phyloP scores from a whole-genome alignment of 805 yeast genomes.

The Wickerhamiella hasegawae region DNA sequence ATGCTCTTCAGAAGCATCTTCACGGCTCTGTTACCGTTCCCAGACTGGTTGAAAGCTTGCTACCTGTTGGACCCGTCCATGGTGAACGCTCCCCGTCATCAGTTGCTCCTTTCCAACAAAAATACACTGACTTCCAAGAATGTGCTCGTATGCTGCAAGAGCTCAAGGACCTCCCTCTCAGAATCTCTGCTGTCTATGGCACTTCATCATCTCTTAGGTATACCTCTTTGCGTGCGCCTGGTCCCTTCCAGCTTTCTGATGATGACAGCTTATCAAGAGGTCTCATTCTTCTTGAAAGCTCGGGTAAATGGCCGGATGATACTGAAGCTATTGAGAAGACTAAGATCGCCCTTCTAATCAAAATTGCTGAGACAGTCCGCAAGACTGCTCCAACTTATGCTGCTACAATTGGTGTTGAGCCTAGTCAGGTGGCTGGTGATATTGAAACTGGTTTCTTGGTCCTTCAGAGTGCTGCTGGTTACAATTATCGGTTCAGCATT shows the following conservation, averaged over 20 bases:
- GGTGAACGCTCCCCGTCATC: constrained; percentile 39
- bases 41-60: constrained; percentile 13
- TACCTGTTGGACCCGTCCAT: constrained; percentile 28
- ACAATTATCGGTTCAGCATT: constrained; percentile 63
- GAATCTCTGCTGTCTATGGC: constrained; percentile 56
- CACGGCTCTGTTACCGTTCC: constrained; percentile 12
- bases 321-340: constrained; percentile 69
- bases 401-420: constrained; percentile 51
- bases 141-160: constrained; percentile 32
- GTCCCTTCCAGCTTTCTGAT: constrained; percentile 37
- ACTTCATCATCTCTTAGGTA: constrained; percentile 60
- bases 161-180: constrained; percentile 46
- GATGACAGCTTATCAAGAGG: constrained; percentile 45
- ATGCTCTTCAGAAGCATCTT: constrained; percentile 49
- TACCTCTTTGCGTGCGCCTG: constrained; percentile 64
- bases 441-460: constrained; percentile 20
- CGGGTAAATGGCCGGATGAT: constrained; percentile 94
- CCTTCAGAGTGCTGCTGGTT: constrained; percentile 77
- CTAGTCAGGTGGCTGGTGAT: constrained; percentile 13
- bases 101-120: constrained; percentile 15
- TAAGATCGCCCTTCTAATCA: constrained; percentile 75
- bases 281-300: constrained; percentile 73
- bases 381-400: constrained; percentile 35
- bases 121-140: constrained; percentile 31
- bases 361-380: constrained; percentile 35